Conservation (phyloP, 176 grass and related monocot species). For the Aegilops bicornis region DNA sequence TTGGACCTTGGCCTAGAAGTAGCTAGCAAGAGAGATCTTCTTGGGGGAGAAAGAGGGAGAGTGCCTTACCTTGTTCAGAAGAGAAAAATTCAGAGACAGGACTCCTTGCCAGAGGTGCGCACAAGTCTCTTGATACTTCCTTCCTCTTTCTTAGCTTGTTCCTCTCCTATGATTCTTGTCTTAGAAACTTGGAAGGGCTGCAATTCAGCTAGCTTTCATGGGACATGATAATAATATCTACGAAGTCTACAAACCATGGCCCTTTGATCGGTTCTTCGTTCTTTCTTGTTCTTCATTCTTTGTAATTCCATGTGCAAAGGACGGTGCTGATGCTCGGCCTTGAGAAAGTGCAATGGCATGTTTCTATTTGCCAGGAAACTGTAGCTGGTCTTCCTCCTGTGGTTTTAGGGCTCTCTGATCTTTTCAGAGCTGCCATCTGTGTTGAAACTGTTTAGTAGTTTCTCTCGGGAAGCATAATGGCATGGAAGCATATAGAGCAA, state of each 20-base stretch:
- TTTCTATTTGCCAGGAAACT: conserved; percentile 2
- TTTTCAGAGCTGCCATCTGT: neutral
- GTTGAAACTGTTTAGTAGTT: neutral
- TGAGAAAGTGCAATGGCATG: neutral
- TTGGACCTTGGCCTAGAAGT: conserved; percentile 28
- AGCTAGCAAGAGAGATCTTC: conserved; percentile 37
- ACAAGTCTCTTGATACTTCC: conserved; percentile 17
- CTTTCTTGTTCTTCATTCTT: neutral
- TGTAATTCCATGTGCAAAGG: neutral
- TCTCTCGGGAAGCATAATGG: neutral
- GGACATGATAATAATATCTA: neutral
- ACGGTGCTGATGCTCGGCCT: neutral
- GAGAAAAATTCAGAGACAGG: conserved; percentile 13
- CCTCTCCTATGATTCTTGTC: conserved; percentile 16
- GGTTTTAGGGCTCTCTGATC: neutral
- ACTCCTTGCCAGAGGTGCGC: conserved; percentile 40
- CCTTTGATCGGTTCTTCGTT: neutral
- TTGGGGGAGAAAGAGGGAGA: conserved; percentile 21
- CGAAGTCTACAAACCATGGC: neutral
- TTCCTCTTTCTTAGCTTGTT: neutral
- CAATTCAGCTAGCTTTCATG: conserved; percentile 1
- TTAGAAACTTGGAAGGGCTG: neutral
- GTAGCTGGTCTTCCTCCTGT: neutral
- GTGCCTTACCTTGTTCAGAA: conserved; percentile 33
- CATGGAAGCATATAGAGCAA: neutral